Evolutionary conservation across 306 rosid genomes (phyloP).

Genomic region (Comarum palustre): DNA sequence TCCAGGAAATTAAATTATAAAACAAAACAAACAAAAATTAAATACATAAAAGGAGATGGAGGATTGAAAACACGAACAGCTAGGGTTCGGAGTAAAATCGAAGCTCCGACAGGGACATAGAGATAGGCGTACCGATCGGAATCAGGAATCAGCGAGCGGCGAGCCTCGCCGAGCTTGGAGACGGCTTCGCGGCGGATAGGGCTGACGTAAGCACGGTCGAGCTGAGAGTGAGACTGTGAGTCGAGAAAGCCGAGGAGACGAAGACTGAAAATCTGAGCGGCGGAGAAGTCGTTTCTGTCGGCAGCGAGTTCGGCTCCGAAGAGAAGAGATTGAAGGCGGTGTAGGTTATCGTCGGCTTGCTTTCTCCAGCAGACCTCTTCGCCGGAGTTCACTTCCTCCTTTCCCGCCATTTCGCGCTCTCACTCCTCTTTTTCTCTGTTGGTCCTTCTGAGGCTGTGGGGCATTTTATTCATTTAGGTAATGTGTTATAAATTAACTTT

Average conservation of each 20-base stretch:
- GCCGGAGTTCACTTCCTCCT: slow-evolving; percentile 28
- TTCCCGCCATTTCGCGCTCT: slow-evolving; percentile 59
- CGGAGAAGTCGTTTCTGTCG: slow-evolving; percentile 47
- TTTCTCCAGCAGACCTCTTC: slow-evolving; percentile 53
- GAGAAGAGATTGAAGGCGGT: slow-evolving; percentile 75
- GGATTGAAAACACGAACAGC: not conserved
- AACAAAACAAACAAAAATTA: not conserved
- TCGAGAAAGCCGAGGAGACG: slow-evolving; percentile 85
- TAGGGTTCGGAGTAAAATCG: slow-evolving; percentile 10
- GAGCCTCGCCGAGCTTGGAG: slow-evolving; percentile 46
- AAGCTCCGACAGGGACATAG: not conserved
- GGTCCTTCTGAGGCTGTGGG: not conserved
- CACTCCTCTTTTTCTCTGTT: not conserved
- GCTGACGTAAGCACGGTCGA: slow-evolving; percentile 55
- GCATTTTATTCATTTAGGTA: not conserved
- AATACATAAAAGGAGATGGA: too few species aligned
- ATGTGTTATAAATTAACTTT: too few species aligned
- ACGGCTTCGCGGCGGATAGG: slow-evolving; percentile 63
- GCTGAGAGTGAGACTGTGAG: slow-evolving; percentile 44
- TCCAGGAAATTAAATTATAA: not conserved
- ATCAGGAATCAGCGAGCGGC: slow-evolving; percentile 48
- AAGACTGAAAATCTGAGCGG: slow-evolving; percentile 62
- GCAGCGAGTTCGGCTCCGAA: slow-evolving; percentile 67
- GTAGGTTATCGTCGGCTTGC: slow-evolving; percentile 52
- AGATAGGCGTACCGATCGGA: slow-evolving; percentile 55